phyloP scores from a whole-genome alignment of 768 basidiomycete genomes.

The Daedaleopsis sinensis region DNA sequence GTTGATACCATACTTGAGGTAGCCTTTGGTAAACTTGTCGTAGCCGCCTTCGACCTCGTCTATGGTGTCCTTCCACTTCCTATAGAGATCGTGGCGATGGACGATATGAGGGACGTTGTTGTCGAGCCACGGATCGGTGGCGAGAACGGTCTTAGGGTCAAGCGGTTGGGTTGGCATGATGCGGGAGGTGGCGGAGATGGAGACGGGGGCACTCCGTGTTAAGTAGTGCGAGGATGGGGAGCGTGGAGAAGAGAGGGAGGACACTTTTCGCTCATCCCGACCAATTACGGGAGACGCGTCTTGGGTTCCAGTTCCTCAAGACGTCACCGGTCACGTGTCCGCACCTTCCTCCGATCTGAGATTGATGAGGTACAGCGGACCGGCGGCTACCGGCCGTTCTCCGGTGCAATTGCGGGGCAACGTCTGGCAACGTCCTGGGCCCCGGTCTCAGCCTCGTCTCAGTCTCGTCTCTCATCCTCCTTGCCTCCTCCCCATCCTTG shows the following conservation, averaged over 20 bases:
- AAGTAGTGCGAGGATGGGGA: constrained; percentile 4
- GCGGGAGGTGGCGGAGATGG: neutral
- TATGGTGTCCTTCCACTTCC: constrained; percentile 77
- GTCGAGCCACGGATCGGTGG: constrained; percentile 74
- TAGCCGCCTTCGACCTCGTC: constrained; percentile 82
- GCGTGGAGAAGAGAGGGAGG: neutral
- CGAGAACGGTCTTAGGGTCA: constrained; percentile 58
- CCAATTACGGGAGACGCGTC: constrained; percentile 14
- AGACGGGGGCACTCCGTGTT: neutral
- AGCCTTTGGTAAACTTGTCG: constrained; percentile 78
- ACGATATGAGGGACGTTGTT: constrained; percentile 72
- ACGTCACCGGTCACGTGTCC: constrained; percentile 19
- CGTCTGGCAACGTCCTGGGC: neutral
- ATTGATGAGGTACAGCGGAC: neutral
- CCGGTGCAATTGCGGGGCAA: constrained; percentile 9
- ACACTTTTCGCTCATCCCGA: constrained; percentile 8
- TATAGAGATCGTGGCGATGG: constrained; percentile 67
- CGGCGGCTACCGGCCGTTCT: constrained; percentile 2
- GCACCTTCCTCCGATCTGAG: constrained; percentile 14
- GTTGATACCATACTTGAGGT: constrained; percentile 78
- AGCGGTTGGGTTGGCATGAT: constrained; percentile 35
- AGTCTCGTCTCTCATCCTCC: neutral
- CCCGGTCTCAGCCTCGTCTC: too few species aligned
- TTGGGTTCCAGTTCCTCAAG: neutral
- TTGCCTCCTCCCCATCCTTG: constrained; percentile 3